Percentiles rank a stretch among this genome's conserved stretches.
phyloP scores from a whole-genome alignment of 192 early-diverging fungal genomes.

The Entomortierella lignicola region DNA sequence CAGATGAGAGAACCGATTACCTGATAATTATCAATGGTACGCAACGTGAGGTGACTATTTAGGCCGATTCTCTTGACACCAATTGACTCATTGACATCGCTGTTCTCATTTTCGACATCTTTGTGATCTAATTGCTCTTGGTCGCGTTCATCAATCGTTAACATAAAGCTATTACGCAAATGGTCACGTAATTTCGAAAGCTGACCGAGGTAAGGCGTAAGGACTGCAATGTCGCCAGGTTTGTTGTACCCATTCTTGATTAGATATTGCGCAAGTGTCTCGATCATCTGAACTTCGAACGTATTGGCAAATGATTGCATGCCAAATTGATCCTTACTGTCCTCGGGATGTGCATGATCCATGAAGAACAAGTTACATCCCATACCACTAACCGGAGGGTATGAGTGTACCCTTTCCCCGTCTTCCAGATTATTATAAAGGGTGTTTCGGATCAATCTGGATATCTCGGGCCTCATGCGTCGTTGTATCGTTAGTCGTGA shows the following conservation, averaged over 20 bases:
- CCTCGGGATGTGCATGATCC: constrained; percentile 59
- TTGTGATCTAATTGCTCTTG: constrained; percentile 25
- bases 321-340: constrained; percentile 47
- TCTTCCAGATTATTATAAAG: constrained; percentile 62
- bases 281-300: constrained; percentile 65
- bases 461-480: constrained; percentile 66
- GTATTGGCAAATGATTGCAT: constrained; percentile 59
- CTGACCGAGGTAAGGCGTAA: constrained; percentile 69
- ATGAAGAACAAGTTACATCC: constrained; percentile 61
- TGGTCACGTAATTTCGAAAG: constrained; percentile 55
- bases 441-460: constrained; percentile 57
- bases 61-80: constrained; percentile 23
- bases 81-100: constrained; percentile 2
- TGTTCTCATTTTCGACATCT: constrained; percentile 15
- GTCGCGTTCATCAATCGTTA: constrained; percentile 56
- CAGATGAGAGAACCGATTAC: not conserved
- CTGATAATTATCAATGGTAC: constrained; percentile 63
- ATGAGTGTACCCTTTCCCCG: constrained; percentile 24
- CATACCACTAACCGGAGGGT: constrained; percentile 57
- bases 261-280: constrained; percentile 57
- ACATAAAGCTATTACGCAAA: constrained; percentile 27
- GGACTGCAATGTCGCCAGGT: constrained; percentile 60
- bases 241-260: constrained; percentile 63
- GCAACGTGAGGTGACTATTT: constrained; percentile 45
- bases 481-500: constrained; percentile 57